Evolutionary conservation across 495 filamentous ascomycete genomes (phyloP).

Genomic region (Xylaria palmicola): DNA sequence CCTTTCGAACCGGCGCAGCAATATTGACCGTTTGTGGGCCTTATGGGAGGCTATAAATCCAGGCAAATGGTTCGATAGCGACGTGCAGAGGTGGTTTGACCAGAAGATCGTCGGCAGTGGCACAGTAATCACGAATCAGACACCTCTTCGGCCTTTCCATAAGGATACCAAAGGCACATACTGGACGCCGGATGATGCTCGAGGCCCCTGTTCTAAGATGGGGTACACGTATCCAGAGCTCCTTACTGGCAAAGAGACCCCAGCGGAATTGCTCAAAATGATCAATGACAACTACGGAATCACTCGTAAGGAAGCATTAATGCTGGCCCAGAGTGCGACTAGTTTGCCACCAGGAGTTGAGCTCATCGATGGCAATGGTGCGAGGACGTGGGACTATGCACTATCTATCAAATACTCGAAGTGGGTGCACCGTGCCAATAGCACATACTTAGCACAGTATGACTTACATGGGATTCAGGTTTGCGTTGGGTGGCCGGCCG

Average conservation of each 20-base stretch:
- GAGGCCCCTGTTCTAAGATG: slow-evolving; percentile 21
- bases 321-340: not conserved
- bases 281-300: slow-evolving; percentile 47
- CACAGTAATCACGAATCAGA: slow-evolving; percentile 11
- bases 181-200: slow-evolving; percentile 20
- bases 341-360: not conserved
- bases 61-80: slow-evolving; percentile 28
- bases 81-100: slow-evolving; percentile 21
- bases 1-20: slow-evolving; percentile 17
- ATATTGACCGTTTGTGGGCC: slow-evolving; percentile 43
- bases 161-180: slow-evolving; percentile 11
- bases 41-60: slow-evolving; percentile 41
- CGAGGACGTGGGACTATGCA: not conserved
- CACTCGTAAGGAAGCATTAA: slow-evolving; percentile 41
- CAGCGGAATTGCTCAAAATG: slow-evolving; percentile 41
- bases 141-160: slow-evolving; percentile 29
- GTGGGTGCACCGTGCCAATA: too few species aligned
- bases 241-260: slow-evolving; percentile 17
- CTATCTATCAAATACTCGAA: slow-evolving; percentile 11
- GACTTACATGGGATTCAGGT: not conserved
- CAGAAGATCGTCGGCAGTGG: slow-evolving; percentile 15
- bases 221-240: slow-evolving; percentile 39
- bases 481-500: slow-evolving; percentile 10
- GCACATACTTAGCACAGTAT: too few species aligned
- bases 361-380: not conserved